Evolutionary conservation across 805 yeast species (phyloP).

Genomic region (Candida stauntonica): DNA sequence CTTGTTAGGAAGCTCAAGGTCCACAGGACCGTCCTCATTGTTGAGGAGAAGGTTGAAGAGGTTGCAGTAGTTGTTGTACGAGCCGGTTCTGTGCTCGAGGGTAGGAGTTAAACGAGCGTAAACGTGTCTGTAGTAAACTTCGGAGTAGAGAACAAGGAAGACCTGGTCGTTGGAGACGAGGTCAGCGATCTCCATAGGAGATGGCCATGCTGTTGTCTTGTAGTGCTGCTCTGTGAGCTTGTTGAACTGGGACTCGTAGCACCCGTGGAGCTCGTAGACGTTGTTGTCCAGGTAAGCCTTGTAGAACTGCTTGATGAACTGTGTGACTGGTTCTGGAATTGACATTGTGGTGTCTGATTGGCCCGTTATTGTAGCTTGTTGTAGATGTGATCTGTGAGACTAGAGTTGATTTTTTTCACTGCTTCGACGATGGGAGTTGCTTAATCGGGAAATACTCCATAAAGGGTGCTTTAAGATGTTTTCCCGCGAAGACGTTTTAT

Average conservation of each 20-base stretch:
- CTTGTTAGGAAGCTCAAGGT: slow-evolving; percentile 42
- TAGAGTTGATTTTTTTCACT: background rate
- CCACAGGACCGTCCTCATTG: slow-evolving; percentile 38
- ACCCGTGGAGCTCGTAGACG: slow-evolving; percentile 38
- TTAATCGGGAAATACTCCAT: background rate
- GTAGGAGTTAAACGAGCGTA: slow-evolving; percentile 41
- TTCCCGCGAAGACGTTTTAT: slow-evolving; percentile 3
- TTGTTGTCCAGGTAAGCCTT: slow-evolving; percentile 39
- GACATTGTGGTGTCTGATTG: slow-evolving; percentile 9
- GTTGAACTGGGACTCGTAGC: slow-evolving; percentile 42
- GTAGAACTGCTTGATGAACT: slow-evolving; percentile 40
- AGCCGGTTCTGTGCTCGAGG: slow-evolving; percentile 40
- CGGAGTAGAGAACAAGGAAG: slow-evolving; percentile 43
- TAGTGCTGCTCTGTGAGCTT: slow-evolving; percentile 42
- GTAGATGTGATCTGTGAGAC: too few relatives aligned
- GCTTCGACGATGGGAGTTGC: background rate
- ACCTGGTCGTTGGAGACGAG: slow-evolving; percentile 41
- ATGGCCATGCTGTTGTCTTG: slow-evolving; percentile 42
- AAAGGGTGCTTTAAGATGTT: background rate
- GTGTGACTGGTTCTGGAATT: slow-evolving; percentile 41
- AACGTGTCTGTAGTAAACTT: slow-evolving; percentile 46
- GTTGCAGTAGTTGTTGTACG: slow-evolving; percentile 46
- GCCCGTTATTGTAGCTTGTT: background rate
- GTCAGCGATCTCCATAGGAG: slow-evolving; percentile 40
- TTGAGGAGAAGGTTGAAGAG: slow-evolving; percentile 42